Base-by-base conservation (phyloP, 768 basidiomycete genomes). In the Termitomyces eurrhizus region DNA sequence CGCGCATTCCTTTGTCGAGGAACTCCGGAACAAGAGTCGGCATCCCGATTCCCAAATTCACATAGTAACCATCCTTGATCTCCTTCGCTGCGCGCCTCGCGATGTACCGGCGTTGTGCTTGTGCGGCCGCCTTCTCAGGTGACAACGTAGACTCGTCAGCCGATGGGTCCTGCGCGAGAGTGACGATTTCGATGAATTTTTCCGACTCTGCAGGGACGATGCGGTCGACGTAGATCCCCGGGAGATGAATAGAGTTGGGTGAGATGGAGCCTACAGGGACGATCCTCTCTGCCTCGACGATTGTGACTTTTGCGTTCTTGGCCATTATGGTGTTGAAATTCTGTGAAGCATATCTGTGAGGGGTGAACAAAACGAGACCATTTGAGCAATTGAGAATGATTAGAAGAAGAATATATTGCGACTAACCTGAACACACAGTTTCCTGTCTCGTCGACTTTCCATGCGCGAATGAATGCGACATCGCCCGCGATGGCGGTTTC, bases 211-310 rank as follows among this genome's bases (percentile, higher is more conserved):
- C 86, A 51, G 78, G 77, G 53, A 97, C 92, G 63, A 97, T 89
- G 56, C 95, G 87, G 74, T 97, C 88, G 61, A 97, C 88, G 71
- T 93, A 95, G 67, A 92, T 86, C 29, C 90, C 90, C 3, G 90
- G 92, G 21, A 93, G 73, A 69, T 93, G 94, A 58, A 97, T 86
- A 32, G 85, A 78, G 68, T 90, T 87, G 14, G 93, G 89, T 53
- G 90, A 90, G 60, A 97, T 77, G 7, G 86, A 81, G 13, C 94
- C 94, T 35, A 85, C 75, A 2, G 93, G 89, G 29, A 96, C 92
- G 59, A 97, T 94, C 65, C 93, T 77, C 68, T 97, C 94, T 1
- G 94, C 94, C 82, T 97, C 94, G 56, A 97, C 89, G 62, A 97
- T 92, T 7, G 94, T 95, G 54, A 95, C 67, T 67, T 87, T 91